A percentile compares a stretch with the other conserved stretches of the same genome.
These are phyloP conservation scores for Nicotiana obtusifolia DNA, from an alignment of 257 asterid genomes.

Conservation along the genomic window DNA sequence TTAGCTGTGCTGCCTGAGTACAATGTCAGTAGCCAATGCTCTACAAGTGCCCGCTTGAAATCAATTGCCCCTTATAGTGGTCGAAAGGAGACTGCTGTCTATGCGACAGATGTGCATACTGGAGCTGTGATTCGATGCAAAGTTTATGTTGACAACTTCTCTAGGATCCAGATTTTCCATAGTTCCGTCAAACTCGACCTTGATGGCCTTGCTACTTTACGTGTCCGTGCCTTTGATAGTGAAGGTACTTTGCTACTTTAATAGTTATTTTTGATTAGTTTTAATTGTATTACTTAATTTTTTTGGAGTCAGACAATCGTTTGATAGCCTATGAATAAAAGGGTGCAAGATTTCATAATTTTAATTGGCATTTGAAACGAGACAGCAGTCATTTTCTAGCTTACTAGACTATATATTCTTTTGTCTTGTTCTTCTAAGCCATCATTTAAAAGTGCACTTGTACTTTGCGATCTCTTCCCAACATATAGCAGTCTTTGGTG, in stretches of 20 bases:
- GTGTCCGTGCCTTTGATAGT: slow-evolving; percentile 77
- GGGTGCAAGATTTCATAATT: background rate
- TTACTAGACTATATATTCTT: background rate
- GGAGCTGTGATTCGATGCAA: slow-evolving; percentile 91
- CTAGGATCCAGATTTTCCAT: slow-evolving; percentile 85
- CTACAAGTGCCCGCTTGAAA: slow-evolving; percentile 79
- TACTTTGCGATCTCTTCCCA: background rate
- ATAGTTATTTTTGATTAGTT: background rate
- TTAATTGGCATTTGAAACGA: background rate
- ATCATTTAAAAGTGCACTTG: background rate
- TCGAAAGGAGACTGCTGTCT: slow-evolving; percentile 93
- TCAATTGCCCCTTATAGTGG: slow-evolving; percentile 83
- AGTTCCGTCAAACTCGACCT: slow-evolving; percentile 86
- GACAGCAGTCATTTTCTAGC: background rate
- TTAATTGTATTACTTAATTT: background rate
- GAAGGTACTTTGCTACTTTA: slow-evolving; percentile 44
- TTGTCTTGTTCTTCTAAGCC: background rate
- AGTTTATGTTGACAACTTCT: slow-evolving; percentile 68
- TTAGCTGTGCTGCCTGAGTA: slow-evolving; percentile 68
- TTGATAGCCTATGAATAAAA: background rate
- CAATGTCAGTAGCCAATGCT: slow-evolving; percentile 69
- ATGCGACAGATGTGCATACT: slow-evolving; percentile 71
- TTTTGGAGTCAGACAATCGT: background rate
- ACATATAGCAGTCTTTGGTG: background rate
- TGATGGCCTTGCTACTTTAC: slow-evolving; percentile 85